phyloP scores from a whole-genome alignment of 441 rosid species.

The Brassica balearica region DNA sequence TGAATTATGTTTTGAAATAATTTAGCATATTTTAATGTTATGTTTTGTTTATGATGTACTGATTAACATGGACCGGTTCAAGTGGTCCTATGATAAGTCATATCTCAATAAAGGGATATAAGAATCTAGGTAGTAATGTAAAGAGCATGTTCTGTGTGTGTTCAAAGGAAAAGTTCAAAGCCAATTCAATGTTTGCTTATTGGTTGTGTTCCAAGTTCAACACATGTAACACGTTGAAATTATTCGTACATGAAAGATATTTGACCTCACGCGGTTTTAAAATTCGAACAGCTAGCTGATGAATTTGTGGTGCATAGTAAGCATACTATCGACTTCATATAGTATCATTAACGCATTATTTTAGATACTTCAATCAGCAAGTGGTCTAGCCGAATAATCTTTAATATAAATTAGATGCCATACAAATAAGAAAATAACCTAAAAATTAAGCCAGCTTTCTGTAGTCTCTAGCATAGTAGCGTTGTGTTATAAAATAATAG shows the following conservation, averaged over 20 bases:
- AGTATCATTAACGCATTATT: neutral
- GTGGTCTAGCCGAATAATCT: neutral
- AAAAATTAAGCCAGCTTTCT: neutral
- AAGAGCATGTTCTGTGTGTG: constrained; percentile 38
- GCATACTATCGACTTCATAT: neutral
- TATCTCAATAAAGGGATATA: constrained; percentile 1
- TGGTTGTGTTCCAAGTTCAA: constrained; percentile 23
- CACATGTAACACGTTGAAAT: constrained; percentile 23
- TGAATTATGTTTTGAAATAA: neutral
- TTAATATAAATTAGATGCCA: neutral
- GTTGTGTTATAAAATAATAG: neutral
- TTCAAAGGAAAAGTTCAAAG: constrained; percentile 35
- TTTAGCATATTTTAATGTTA: neutral
- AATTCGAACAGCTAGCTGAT: constrained; percentile 7
- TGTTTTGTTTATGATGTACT: neutral
- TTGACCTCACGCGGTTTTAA: constrained; percentile 21
- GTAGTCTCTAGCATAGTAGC: neutral
- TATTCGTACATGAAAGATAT: neutral
- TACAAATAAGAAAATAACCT: neutral
- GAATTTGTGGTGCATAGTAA: constrained; percentile 14
- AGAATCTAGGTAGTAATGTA: constrained; percentile 31
- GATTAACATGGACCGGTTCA: constrained; percentile 18
- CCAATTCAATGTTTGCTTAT: constrained; percentile 35
- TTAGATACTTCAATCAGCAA: neutral
- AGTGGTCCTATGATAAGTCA: constrained; percentile 30